Evolutionary conservation across 495 filamentous ascomycete species (phyloP).

Genomic region (Penicillium coprophilum): DNA sequence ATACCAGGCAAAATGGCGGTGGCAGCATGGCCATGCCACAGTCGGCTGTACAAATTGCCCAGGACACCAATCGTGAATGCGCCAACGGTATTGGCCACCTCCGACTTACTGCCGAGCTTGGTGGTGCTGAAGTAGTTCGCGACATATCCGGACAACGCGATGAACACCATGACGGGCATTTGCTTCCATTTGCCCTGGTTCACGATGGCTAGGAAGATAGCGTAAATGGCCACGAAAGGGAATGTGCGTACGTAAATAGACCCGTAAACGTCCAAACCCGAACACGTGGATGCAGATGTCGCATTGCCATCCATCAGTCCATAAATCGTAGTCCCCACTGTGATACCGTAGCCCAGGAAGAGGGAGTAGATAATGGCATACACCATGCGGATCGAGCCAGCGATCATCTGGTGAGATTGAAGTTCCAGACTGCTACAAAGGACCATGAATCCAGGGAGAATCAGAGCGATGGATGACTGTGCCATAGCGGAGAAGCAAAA

Average conservation of each 20-base stretch:
- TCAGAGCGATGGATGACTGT: conserved; percentile 87
- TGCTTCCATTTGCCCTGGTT: conserved; percentile 93
- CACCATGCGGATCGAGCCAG: conserved; percentile 91
- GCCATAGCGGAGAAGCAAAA: conserved; percentile 94
- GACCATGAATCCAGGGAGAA: conserved; percentile 86
- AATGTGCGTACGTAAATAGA: conserved; percentile 52
- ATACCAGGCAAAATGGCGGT: conserved; percentile 90
- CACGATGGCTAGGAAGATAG: conserved; percentile 76
- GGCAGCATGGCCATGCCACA: conserved; percentile 81
- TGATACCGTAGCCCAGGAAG: conserved; percentile 93
- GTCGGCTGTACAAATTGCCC: conserved; percentile 81
- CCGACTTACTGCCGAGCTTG: conserved; percentile 70
- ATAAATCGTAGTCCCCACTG: conserved; percentile 86
- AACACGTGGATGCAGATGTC: conserved; percentile 66
- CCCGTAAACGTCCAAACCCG: conserved; percentile 50
- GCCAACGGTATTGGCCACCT: conserved; percentile 81
- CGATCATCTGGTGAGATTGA: conserved; percentile 82
- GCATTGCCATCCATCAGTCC: conserved; percentile 77
- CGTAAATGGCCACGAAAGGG: conserved; percentile 68
- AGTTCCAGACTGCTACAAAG: conserved; percentile 82
- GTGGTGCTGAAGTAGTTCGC: conserved; percentile 78
- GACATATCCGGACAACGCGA: conserved; percentile 76
- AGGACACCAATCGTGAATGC: conserved; percentile 83
- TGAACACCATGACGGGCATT: conserved; percentile 79
- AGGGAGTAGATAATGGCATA: conserved; percentile 94